A percentile compares a stretch with the other conserved stretches of the same genome.
These are phyloP conservation scores for Penicillium capsulatum DNA, from an alignment of 2,329 filamentous ascomycete genomes.

Conservation along the genomic window DNA sequence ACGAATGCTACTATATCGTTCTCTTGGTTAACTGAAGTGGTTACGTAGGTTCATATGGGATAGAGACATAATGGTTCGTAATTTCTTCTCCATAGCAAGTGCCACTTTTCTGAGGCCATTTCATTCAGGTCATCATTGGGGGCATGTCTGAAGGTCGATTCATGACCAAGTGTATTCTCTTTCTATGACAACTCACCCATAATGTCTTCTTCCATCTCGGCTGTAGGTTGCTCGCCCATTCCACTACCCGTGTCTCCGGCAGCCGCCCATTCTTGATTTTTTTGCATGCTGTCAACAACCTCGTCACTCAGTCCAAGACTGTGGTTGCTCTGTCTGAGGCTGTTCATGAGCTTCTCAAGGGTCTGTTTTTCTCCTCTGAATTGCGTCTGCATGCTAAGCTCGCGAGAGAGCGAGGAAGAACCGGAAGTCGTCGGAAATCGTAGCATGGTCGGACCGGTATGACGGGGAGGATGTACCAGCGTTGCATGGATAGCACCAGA, in stretches of 20 bases:
- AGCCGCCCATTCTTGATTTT: slow-evolving; percentile 39
- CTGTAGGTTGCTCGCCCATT: slow-evolving; percentile 5
- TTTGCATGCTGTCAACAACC: slow-evolving; percentile 53
- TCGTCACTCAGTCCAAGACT: slow-evolving; percentile 56
- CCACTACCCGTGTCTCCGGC: slow-evolving; percentile 20
- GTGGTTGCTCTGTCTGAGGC: slow-evolving; percentile 53
- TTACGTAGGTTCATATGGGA: no score
- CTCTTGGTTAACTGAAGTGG: no score
- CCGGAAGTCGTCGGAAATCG: slow-evolving; percentile 46
- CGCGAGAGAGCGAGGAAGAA: slow-evolving; percentile 33
- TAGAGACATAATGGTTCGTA: no score
- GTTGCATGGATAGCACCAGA: slow-evolving; percentile 50
- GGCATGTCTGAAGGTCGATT: no score
- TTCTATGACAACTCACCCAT: slow-evolving; percentile 37
- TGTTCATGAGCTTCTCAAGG: slow-evolving; percentile 49
- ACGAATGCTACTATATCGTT: no score
- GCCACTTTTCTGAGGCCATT: no score
- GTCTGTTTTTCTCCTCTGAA: slow-evolving; percentile 50
- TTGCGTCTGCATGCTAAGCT: slow-evolving; percentile 37
- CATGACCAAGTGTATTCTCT: no score
- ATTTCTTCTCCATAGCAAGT: no score
- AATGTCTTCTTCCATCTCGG: slow-evolving; percentile 37
- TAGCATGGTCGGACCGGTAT: slow-evolving; percentile 46
- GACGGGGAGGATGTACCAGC: slow-evolving; percentile 42
- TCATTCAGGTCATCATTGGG: no score